A percentile compares a stretch with the other conserved stretches of the same genome.
These are phyloP conservation scores for Starmerella roubikii DNA, from an alignment of 805 yeast genomes.

Conservation along the genomic window DNA sequence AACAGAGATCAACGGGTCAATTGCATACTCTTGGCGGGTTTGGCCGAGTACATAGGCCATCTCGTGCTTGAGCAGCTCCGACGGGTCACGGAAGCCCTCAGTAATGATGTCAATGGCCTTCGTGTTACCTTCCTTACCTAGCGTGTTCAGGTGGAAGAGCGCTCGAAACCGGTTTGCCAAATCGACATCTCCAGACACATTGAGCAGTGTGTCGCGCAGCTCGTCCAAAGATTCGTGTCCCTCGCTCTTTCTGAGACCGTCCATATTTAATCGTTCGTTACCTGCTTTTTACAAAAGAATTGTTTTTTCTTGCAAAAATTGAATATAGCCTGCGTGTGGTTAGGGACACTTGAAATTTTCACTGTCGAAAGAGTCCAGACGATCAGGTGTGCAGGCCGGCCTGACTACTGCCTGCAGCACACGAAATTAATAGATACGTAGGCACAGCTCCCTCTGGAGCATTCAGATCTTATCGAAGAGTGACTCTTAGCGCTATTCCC, in stretches of 20 bases:
- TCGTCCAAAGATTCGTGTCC: constrained; percentile 18
- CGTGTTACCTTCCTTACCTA: constrained; percentile 58
- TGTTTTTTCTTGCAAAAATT: too few relatives aligned
- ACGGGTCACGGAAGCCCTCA: constrained; percentile 63
- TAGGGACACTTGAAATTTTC: too few relatives aligned
- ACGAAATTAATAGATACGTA: too few relatives aligned
- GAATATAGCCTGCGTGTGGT: too few relatives aligned
- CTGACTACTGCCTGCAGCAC: too few relatives aligned
- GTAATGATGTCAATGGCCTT: constrained; percentile 73
- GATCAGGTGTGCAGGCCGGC: too few relatives aligned
- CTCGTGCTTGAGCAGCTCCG: constrained; percentile 91
- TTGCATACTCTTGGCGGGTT: constrained; percentile 69
- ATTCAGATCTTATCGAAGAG: too few relatives aligned
- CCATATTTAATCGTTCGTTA: too few relatives aligned
- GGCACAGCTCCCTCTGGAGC: too few relatives aligned
- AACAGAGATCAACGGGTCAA: constrained; percentile 60
- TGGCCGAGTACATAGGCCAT: constrained; percentile 96
- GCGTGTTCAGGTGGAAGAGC: constrained; percentile 72
- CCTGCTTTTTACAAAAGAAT: too few relatives aligned
- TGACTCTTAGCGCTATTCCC: too few relatives aligned
- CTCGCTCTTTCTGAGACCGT: constrained; percentile 20
- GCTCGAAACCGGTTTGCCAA: constrained; percentile 89
- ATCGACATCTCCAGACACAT: constrained; percentile 43
- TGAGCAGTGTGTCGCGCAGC: constrained; percentile 22
- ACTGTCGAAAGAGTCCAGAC: too few relatives aligned